Evolutionary conservation across 2,329 filamentous ascomycete genomes (phyloP).

Genomic region (Diplodia corticola): DNA sequence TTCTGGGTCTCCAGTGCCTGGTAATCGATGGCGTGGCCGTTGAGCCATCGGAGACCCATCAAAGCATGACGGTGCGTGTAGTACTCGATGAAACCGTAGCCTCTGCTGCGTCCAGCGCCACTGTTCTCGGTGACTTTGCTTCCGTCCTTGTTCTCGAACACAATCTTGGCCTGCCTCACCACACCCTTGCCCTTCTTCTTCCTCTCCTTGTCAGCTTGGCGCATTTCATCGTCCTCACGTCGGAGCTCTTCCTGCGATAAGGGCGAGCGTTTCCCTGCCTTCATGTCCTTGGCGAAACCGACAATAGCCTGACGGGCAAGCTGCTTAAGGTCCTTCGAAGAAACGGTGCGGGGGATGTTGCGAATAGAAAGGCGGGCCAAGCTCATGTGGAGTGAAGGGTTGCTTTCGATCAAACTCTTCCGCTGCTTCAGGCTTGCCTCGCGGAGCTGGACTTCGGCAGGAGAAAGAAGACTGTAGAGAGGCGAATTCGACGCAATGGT

Average conservation of each 20-base stretch:
- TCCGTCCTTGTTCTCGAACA: conserved; percentile 85
- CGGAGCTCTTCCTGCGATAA: conserved; percentile 87
- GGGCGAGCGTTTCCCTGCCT: conserved; percentile 69
- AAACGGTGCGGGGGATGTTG: conserved; percentile 82
- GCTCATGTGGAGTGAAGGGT: conserved; percentile 84
- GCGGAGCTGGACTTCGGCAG: conserved; percentile 81
- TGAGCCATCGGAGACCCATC: conserved; percentile 92
- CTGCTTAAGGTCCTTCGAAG: conserved; percentile 85
- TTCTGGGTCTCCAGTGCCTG: conserved; percentile 50
- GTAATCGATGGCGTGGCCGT: conserved; percentile 67
- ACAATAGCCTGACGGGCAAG: conserved; percentile 91
- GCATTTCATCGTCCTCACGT: conserved; percentile 77
- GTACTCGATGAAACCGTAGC: conserved; percentile 98
- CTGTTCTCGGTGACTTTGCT: conserved; percentile 76
- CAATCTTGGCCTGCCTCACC: conserved; percentile 89
- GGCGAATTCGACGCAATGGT: conserved; percentile 75
- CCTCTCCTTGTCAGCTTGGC: conserved; percentile 74
- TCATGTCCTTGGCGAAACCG: conserved; percentile 89
- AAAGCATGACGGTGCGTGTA: conserved; percentile 89
- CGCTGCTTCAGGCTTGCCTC: conserved; percentile 85
- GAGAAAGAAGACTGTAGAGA: conserved; percentile 73
- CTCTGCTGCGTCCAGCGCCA: conserved; percentile 80
- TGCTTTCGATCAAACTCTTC: conserved; percentile 85
- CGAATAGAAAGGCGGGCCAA: conserved; percentile 87
- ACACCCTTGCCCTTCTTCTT: conserved; percentile 83